phyloP scores from a whole-genome alignment of 1,284 basidiomycete species.

The Ganoderma leucocontextum region DNA sequence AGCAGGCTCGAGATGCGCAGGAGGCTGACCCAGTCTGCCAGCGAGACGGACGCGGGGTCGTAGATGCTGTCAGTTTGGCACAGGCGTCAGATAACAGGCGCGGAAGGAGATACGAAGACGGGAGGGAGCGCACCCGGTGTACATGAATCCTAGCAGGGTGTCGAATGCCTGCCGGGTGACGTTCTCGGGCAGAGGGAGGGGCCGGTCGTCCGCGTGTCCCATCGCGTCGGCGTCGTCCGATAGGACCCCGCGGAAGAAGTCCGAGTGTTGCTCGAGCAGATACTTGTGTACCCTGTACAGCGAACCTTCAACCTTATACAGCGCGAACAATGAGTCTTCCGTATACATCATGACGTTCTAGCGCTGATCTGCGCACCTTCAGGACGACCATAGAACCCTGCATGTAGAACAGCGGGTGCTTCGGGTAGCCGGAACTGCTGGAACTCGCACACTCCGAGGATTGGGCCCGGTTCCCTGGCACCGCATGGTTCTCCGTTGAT shows the following conservation, averaged over 20 bases:
- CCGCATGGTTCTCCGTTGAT: constrained; percentile 10
- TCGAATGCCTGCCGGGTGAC: constrained; percentile 44
- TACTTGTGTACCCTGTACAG: constrained; percentile 48
- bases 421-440: background rate
- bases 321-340: background rate
- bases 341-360: background rate
- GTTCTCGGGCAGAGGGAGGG: constrained; percentile 40
- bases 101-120: background rate
- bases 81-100: background rate
- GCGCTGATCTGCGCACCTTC: constrained; percentile 23
- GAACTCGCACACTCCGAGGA: background rate
- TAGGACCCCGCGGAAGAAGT: constrained; percentile 45
- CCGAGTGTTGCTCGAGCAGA: constrained; percentile 46
- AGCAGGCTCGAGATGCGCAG: constrained; percentile 46
- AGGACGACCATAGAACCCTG: constrained; percentile 34
- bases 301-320: constrained; percentile 42
- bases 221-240: constrained; percentile 24
- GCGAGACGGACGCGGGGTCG: constrained; percentile 35
- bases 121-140: constrained; percentile 40
- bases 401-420: constrained; percentile 36
- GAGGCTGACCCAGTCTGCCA: constrained; percentile 46
- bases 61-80: constrained; percentile 38
- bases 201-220: constrained; percentile 41
- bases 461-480: background rate
- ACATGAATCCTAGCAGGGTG: constrained; percentile 45